phyloP scores from a whole-genome alignment of 441 rosid genomes.

The Pelargonium australe region DNA sequence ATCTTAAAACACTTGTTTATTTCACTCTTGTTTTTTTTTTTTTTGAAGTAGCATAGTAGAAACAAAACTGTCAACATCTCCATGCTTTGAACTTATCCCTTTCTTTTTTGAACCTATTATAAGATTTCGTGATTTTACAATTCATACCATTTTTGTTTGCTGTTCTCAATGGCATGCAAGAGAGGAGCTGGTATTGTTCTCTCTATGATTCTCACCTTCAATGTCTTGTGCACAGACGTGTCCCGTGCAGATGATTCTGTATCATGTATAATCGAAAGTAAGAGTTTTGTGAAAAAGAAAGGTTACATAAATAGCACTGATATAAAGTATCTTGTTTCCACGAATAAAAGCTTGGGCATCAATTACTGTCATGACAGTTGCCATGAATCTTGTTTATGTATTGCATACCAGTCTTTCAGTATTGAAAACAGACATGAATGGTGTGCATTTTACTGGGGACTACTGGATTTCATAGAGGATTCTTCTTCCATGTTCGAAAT shows the following conservation, averaged over 20 bases:
- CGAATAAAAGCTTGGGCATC: neutral
- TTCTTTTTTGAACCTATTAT: too few relatives aligned
- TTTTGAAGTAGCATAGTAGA: neutral
- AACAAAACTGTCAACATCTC: neutral
- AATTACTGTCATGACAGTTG: neutral
- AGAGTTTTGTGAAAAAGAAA: too few relatives aligned
- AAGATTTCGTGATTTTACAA: neutral
- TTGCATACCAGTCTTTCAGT: neutral
- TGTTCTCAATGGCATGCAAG: neutral
- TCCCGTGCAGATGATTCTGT: neutral
- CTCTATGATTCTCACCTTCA: neutral
- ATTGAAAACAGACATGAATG: neutral
- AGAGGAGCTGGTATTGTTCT: neutral
- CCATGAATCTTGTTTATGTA: neutral
- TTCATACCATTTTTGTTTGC: neutral
- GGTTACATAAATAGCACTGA: neutral
- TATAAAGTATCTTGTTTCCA: neutral
- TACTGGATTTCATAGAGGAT: neutral
- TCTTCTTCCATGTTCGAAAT: neutral
- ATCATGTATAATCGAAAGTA: neutral
- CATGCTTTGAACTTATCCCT: neutral
- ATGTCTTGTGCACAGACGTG: neutral
- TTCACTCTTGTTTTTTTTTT: neutral
- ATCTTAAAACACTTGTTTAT: neutral
- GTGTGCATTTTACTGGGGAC: neutral